Conservation (phyloP, 2,329 filamentous ascomycete species). For the Paecilomyces niveus region DNA sequence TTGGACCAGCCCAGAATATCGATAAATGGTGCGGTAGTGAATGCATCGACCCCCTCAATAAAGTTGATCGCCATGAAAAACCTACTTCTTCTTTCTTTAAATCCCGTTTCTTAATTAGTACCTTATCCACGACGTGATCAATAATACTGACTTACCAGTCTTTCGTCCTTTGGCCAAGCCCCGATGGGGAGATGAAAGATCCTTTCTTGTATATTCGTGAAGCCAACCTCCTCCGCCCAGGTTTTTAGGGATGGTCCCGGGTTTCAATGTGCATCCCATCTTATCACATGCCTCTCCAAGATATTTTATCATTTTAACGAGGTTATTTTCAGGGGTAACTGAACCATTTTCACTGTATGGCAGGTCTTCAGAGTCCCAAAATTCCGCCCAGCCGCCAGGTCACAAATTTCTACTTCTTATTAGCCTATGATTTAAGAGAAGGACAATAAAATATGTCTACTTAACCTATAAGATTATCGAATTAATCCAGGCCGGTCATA, state of each 20-base stretch:
- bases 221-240: conserved; percentile 15
- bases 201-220: conserved; percentile 14
- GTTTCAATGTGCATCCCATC: conserved; percentile 14
- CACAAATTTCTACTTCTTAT: conserved; percentile 12
- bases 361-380: conserved; percentile 21
- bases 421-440: background rate
- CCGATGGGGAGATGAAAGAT: conserved; percentile 16
- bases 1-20: conserved; percentile 12
- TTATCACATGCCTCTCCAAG: conserved; percentile 18
- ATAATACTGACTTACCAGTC: conserved; percentile 4
- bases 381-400: conserved; percentile 37
- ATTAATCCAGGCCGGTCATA: conserved; percentile 46
- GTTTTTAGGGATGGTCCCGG: conserved; percentile 2
- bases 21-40: conserved; percentile 10
- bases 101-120: background rate
- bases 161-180: conserved; percentile 19
- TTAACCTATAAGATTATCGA: conserved; percentile 34
- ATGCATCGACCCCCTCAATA: conserved; percentile 13
- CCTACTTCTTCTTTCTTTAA: conserved; percentile 15
- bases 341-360: conserved; percentile 21
- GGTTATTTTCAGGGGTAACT: conserved; percentile 7
- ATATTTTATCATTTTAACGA: conserved; percentile 16
- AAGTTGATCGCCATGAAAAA: conserved; percentile 8
- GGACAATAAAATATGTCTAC: background rate
- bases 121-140: background rate